Conservation (phyloP, 2,329 filamentous ascomycete genomes). For the Aspergillus sojae region DNA sequence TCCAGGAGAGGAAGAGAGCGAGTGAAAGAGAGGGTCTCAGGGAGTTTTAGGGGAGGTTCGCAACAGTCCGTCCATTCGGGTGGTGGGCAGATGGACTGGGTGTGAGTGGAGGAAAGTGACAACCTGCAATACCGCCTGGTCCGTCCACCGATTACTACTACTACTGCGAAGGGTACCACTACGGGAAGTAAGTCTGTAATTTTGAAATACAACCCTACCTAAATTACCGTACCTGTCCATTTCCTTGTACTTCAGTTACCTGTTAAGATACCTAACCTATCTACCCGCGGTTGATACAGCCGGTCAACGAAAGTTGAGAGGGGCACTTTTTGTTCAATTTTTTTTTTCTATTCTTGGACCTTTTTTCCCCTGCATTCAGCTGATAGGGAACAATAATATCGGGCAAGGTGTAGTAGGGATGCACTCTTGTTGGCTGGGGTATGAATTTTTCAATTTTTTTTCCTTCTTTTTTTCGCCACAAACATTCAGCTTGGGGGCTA, state of each 20-base stretch:
- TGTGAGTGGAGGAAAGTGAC: constrained; percentile 7
- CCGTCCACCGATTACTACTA: constrained; percentile 4
- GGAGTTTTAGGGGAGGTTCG: constrained; percentile 17
- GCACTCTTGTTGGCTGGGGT: background rate
- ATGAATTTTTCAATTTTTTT: background rate
- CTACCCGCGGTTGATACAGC: background rate
- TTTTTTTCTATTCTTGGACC: background rate
- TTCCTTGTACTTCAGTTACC: background rate
- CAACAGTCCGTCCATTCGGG: constrained; percentile 8
- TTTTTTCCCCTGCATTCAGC: background rate
- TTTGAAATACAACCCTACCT: background rate
- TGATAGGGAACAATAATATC: background rate
- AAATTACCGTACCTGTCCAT: background rate
- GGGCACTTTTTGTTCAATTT: background rate
- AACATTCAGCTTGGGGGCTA: constrained; percentile 1
- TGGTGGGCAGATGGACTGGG: constrained; percentile 10
- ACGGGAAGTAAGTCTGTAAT: background rate
- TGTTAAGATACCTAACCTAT: background rate
- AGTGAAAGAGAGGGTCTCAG: constrained; percentile 12
- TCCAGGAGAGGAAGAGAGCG: background rate
- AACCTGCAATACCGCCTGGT: constrained; percentile 9
- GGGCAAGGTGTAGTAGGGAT: background rate
- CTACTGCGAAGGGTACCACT: background rate
- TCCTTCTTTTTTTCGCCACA: background rate
- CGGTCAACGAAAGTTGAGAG: background rate